Evolutionary conservation across 352 stramenopile genomes (phyloP).

Genomic region (Phytophthora cajani): DNA sequence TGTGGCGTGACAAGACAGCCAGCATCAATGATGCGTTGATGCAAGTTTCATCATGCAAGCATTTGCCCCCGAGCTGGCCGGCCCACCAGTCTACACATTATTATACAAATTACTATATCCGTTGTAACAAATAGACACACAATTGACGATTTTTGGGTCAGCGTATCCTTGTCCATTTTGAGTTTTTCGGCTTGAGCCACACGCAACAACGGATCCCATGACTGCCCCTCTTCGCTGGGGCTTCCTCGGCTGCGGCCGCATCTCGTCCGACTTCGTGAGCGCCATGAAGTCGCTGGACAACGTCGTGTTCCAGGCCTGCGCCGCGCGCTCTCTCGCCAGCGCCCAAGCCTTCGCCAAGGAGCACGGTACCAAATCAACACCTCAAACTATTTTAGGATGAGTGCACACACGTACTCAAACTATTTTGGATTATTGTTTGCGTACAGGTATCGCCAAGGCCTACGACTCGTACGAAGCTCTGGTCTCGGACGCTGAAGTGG

Average conservation of each 20-base stretch:
- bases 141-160: slow-evolving; percentile 1
- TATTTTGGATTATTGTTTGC: slow-evolving; percentile 3
- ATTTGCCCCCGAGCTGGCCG: background rate
- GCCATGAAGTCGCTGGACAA: slow-evolving; percentile 43
- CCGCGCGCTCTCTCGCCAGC: slow-evolving; percentile 43
- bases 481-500: slow-evolving; percentile 68
- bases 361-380: slow-evolving; percentile 23
- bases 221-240: slow-evolving; percentile 45
- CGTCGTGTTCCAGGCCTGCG: slow-evolving; percentile 47
- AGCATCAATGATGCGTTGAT: slow-evolving; percentile 7
- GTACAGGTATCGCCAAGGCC: slow-evolving; percentile 47
- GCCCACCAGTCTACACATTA: background rate
- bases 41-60: background rate
- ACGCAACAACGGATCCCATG: slow-evolving; percentile 11
- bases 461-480: slow-evolving; percentile 89
- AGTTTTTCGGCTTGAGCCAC: slow-evolving; percentile 4
- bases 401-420: background rate
- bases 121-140: background rate
- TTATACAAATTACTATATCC: background rate
- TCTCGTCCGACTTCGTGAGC: slow-evolving; percentile 55
- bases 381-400: background rate
- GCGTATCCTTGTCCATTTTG: slow-evolving; percentile 5
- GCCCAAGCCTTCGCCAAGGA: slow-evolving; percentile 45
- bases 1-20: background rate
- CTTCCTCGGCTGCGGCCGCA: slow-evolving; percentile 62